Base-by-base conservation (phyloP, 208 protist genomes). In the Strigomonas oncopelti region DNA sequence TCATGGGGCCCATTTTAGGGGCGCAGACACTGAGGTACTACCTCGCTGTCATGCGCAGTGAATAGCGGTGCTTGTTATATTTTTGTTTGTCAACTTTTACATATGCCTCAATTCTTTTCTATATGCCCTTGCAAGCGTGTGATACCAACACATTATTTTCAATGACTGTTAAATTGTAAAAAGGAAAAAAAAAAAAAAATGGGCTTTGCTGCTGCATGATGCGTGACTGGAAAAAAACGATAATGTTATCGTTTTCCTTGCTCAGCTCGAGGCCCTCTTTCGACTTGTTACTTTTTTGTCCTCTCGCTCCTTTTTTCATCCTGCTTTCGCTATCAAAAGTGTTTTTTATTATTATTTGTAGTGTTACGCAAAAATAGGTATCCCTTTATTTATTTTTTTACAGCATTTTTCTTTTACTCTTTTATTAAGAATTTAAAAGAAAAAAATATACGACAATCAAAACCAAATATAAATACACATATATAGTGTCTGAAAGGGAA, bases 371-470 rank as follows among this genome's bases (percentile, higher is more conserved):
- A 38, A 2, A 56, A 22, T 46, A 34, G n/a, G 22, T 55, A 58
- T 38, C 52, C 27, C 34, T 36, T 24, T 58, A 32, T 70, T 70
- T 70, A 61, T 61, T 70, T 48, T 1, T 64, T 60, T 48, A 7
- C 52, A 60, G 29, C 5, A 46, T 60, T 74, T 32, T 60, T 64
- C 54, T 59, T 68, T 73, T 72, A 54, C 63, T 69, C 55, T 63
- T 67, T 58, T 57, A 31, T 29, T 60, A n/a, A n/a, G n/a, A 42
- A 42, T 42, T 48, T 9, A 20, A 48, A 48, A 48, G 11, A 48
- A 48, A 20, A 48, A 48, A 65, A 34, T 63, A 38, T n/a, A 24
- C 14, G 25, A 18, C n/a, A n/a, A n/a, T n/a, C n/a, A n/a, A n/a
- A n/a, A n/a, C n/a, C n/a, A n/a, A n/a, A n/a, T n/a, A n/a, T n/a